Percentiles rank a stretch among this genome's conserved stretches.
phyloP scores from a whole-genome alignment of 495 filamentous ascomycete genomes.

The Xylaria venustula region DNA sequence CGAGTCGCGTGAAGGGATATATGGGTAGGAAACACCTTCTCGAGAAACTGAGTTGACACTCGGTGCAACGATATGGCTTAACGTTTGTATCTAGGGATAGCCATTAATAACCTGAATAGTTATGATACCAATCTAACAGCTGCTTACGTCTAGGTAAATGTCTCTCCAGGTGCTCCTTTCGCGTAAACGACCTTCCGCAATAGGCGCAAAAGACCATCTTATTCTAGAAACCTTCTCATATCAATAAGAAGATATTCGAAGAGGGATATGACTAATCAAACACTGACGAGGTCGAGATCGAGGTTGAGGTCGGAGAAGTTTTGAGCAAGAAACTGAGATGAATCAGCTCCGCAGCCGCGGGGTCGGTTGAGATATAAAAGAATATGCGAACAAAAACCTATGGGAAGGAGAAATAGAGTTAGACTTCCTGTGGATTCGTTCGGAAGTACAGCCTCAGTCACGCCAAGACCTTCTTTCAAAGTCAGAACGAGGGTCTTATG shows the following conservation, averaged over 20 bases:
- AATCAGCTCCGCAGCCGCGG: no score
- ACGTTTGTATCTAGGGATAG: constrained; percentile 57
- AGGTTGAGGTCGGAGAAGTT: no score
- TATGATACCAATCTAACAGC: background rate
- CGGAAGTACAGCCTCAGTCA: constrained; percentile 5
- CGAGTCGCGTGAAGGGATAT: background rate
- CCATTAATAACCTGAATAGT: constrained; percentile 21
- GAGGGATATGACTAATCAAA: no score
- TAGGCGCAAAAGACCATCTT: constrained; percentile 59
- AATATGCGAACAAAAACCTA: no score
- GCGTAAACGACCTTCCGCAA: constrained; percentile 62
- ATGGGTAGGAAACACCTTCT: constrained; percentile 48
- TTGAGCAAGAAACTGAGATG: no score
- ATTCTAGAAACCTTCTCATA: background rate
- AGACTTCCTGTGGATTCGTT: background rate
- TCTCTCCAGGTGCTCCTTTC: constrained; percentile 65
- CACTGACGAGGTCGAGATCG: no score
- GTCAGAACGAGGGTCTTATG: background rate
- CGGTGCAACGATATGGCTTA: constrained; percentile 60
- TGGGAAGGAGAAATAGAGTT: background rate
- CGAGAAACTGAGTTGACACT: constrained; percentile 61
- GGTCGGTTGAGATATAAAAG: no score
- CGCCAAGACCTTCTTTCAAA: background rate
- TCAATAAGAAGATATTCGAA: no score
- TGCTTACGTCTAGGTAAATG: constrained; percentile 61